Conservation (phyloP, 441 rosid species). For the Raphanus hybrid region DNA sequence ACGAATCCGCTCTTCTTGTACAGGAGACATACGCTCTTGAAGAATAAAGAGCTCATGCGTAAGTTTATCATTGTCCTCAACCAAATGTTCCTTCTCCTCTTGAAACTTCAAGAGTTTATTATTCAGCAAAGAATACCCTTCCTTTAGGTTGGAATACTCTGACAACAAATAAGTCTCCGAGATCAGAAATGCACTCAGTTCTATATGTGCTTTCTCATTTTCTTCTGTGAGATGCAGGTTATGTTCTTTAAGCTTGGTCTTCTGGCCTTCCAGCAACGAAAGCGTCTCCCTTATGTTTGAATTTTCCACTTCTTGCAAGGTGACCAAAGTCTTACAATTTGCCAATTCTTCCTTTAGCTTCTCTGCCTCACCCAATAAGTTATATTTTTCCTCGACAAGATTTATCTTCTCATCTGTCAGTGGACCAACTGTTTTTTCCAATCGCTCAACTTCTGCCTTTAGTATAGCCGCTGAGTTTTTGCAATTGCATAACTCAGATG, state of each 20-base stretch:
- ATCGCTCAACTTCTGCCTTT: conserved; percentile 60
- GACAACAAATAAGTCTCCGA: conserved; percentile 49
- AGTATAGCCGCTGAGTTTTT: conserved; percentile 52
- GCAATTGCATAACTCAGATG: conserved; percentile 57
- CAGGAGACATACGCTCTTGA: conserved; percentile 58
- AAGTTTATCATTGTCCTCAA: conserved; percentile 61
- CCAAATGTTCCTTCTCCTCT: conserved; percentile 54
- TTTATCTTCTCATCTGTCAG: conserved; percentile 57
- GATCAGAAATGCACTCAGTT: conserved; percentile 50
- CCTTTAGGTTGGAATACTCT: conserved; percentile 54
- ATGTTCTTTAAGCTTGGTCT: conserved; percentile 64
- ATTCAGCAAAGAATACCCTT: conserved; percentile 47
- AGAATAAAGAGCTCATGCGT: conserved; percentile 62
- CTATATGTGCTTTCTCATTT: conserved; percentile 47
- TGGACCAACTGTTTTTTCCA: conserved; percentile 53
- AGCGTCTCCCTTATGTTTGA: conserved; percentile 52
- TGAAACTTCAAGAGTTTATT: conserved; percentile 58
- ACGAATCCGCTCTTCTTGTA: conserved; percentile 49
- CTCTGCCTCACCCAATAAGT: conserved; percentile 54
- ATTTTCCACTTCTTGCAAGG: conserved; percentile 62
- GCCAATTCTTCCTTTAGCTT: conserved; percentile 63
- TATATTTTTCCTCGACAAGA: conserved; percentile 57
- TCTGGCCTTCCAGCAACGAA: conserved; percentile 51
- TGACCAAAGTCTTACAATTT: conserved; percentile 58
- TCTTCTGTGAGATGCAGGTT: conserved; percentile 55